Base-by-base conservation (phyloP, 495 filamentous ascomycete species). In the Penicillium paxilli region DNA sequence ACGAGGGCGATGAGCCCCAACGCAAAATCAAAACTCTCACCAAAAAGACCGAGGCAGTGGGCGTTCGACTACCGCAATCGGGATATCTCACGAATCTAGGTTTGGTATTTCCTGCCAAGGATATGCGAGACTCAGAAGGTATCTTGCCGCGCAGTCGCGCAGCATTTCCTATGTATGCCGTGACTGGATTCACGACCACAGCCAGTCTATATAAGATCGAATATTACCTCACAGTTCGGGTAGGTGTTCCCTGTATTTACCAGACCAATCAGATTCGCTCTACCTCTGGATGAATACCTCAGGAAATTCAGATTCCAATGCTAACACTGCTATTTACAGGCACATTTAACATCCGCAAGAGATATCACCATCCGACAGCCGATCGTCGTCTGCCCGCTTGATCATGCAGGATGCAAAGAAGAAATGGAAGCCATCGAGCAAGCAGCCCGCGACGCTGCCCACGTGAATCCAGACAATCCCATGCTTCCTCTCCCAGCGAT, bases 361-460 rank as follows among this genome's bases (percentile, higher is more conserved):
- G 95, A 98, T 60, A 96, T 98, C 38, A 75, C 85, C 5, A 83
- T 98, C 33, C 87, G 93, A 40, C 91, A 97, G 70, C 91, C 89
- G 47, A 98, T 98, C 51, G 89, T 98, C 40, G 93, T 98, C 44
- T 97, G 93, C 60, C 94, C 95, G 0, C 84, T 96, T 33, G 94
- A 98, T 66, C 90, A 97, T 60, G 89, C 92, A 52, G 90, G 87
- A 11, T 98, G 94, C 75, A 96, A 95, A 65, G 92, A 96, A 60
- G 95, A 98, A 74, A 96, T 98, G 89, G 91, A 96, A 63, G 91
- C 91, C 7, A 98, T 98, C 55, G 91, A 96, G 62, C 88, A 94
- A 69, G 90, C 95, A 0, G 94, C 94, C 2, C 91, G 91, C 67
- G 92, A 98, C 52, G 93, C 94, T 5, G 85, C 88, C 20, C 84